Evolutionary conservation across 2,329 filamentous ascomycete species (phyloP).

Genomic region (Clathrospora elynae): DNA sequence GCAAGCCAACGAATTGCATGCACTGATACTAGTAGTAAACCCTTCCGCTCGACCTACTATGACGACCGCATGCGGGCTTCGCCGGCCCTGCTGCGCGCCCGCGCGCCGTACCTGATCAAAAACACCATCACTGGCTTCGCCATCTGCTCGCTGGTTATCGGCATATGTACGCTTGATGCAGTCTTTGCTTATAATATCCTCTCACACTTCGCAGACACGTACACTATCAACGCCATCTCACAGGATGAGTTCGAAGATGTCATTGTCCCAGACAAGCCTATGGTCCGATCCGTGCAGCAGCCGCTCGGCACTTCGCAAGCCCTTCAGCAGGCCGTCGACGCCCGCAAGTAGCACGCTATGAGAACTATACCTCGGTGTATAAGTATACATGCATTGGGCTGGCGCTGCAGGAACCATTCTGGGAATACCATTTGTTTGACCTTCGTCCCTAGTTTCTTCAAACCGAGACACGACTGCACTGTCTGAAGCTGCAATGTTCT

Average conservation of each 20-base stretch:
- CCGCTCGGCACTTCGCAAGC: conserved; percentile 34
- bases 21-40: conserved; percentile 36
- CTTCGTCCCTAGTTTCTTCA: too few relatives aligned
- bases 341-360: conserved; percentile 28
- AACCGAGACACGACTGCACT: too few relatives aligned
- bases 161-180: conserved; percentile 69
- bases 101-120: conserved; percentile 88
- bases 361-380: conserved; percentile 32
- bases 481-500: too few relatives aligned
- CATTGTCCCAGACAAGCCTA: conserved; percentile 77
- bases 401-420: conserved; percentile 31
- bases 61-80: conserved; percentile 84
- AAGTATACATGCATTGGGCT: conserved; percentile 35
- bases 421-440: conserved; percentile 20
- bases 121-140: conserved; percentile 82
- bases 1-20: background rate
- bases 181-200: background rate
- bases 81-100: conserved; percentile 85
- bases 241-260: conserved; percentile 98
- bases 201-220: conserved; percentile 59
- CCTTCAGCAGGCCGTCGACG: conserved; percentile 40
- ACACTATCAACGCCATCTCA: conserved; percentile 81
- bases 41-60: conserved; percentile 82
- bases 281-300: conserved; percentile 49
- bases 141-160: conserved; percentile 75